Conservation (phyloP, 2,329 filamentous ascomycete genomes). For the Pezicula radicicola region DNA sequence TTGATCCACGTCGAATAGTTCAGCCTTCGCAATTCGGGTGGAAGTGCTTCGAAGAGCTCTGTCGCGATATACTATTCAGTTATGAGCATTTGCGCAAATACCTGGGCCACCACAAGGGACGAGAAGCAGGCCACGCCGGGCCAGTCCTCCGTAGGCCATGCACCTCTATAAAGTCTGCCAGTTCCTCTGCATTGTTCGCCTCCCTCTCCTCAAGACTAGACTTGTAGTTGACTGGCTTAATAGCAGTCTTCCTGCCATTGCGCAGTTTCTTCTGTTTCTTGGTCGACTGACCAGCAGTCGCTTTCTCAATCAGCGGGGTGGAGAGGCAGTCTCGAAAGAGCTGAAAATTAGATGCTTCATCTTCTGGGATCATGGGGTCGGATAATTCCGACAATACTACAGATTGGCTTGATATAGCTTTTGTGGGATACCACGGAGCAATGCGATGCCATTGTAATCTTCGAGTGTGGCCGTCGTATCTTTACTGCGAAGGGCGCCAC, state of each 20-base stretch:
- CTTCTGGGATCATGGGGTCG: slow-evolving; percentile 5
- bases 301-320: slow-evolving; percentile 61
- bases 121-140: no score
- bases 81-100: not conserved
- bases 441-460: no score
- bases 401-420: no score
- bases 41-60: slow-evolving; percentile 66
- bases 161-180: slow-evolving; percentile 68
- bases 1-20: slow-evolving; percentile 55
- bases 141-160: not conserved
- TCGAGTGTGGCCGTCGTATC: no score
- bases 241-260: slow-evolving; percentile 16
- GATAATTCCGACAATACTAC: not conserved
- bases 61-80: slow-evolving; percentile 61
- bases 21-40: slow-evolving; percentile 56
- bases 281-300: slow-evolving; percentile 39
- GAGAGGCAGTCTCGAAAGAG: slow-evolving; percentile 75
- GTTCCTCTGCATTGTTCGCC: slow-evolving; percentile 48
- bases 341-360: slow-evolving; percentile 54
- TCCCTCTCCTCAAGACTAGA: slow-evolving; percentile 2
- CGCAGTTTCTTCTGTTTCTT: slow-evolving; percentile 39
- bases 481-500: no score
- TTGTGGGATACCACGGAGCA: no score
- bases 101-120: no score
- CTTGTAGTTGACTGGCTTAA: slow-evolving; percentile 11